Evolutionary conservation across 805 yeast genomes (phyloP), one percentile per base, ranked within the genome.

Genomic region (Kluyveromyces nonfermentans): DNA sequence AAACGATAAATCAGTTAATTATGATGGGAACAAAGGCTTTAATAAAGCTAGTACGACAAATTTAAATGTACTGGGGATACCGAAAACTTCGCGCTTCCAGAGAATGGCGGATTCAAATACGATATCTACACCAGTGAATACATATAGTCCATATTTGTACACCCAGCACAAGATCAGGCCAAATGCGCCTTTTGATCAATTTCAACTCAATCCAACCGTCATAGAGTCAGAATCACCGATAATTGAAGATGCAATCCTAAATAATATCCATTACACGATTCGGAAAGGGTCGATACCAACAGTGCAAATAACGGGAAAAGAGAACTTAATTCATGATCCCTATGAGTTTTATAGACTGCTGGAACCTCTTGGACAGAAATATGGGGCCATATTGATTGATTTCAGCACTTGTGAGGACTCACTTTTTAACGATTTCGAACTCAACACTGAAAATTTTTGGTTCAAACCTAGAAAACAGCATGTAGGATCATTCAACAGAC

Each of bases 401-500:
- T 25, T 55, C 33, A 35, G 34, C 12, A 34, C 18, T 5, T 10
- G 16, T 39, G 41, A 18, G n/a, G 30, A 35, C 28, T 31, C 12
- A 25, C 14, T 41, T 25, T 21, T 25, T 35, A 38, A 41, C 9
- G 22, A 45, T 21, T 47, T 48, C 22, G 40, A 44, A 22, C 38
- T 53, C 12, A 40, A 51, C 35, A 41, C 54, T 12, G 59, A 59
- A 15, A 51, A 47, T 19, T 51, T 56, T 41, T 53, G 58, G 51
- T 59, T 59, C 35, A 50, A 46, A 35, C 46, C 60, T 9, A 49
- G 54, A 44, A 52, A 43, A 35, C 71, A 41, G 63, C 49, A 33
- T 46, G 42, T 47, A 50, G 56, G 41, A 53, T 56, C 58, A 58
- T 64, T 25, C 60, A 53, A 28, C 47, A 40, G 40, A 2, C 75